Conservation (phyloP, 306 rosid genomes). For the Casuarina glauca region DNA sequence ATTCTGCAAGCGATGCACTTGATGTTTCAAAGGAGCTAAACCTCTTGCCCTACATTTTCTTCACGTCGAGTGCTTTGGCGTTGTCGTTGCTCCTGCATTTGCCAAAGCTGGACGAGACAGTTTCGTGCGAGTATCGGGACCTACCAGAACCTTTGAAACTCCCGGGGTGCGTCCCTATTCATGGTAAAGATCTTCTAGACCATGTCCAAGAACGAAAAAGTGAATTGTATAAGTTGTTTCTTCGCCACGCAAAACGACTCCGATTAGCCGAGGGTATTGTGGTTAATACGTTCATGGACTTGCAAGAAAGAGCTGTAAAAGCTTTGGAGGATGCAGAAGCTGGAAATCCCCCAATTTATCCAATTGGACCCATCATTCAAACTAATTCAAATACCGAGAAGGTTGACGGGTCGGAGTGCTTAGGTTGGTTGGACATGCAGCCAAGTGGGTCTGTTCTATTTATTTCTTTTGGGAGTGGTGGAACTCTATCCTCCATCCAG, state of each 20-base stretch:
- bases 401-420: constrained; percentile 8
- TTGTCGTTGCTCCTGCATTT: constrained; percentile 29
- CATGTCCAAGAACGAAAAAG: constrained; percentile 31
- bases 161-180: constrained; percentile 29
- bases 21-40: constrained; percentile 33
- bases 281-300: constrained; percentile 32
- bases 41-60: constrained; percentile 29
- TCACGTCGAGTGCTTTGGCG: constrained; percentile 21
- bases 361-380: constrained; percentile 46
- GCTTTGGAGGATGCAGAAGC: constrained; percentile 7
- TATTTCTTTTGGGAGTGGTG: constrained; percentile 40
- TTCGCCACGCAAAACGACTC: constrained; percentile 23
- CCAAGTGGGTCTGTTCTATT: constrained; percentile 24
- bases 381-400: not conserved
- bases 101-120: constrained; percentile 22
- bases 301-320: constrained; percentile 29
- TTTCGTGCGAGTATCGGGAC: constrained; percentile 33
- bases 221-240: constrained; percentile 20
- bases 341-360: constrained; percentile 21
- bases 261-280: constrained; percentile 31
- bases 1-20: constrained; percentile 22
- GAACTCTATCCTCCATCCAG: constrained; percentile 32
- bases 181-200: constrained; percentile 31
- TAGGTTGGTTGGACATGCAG: constrained; percentile 33
- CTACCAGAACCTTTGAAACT: constrained; percentile 18